Evolutionary conservation across 139 green algal species (phyloP).

Genomic region (Micractinium conductrix): DNA sequence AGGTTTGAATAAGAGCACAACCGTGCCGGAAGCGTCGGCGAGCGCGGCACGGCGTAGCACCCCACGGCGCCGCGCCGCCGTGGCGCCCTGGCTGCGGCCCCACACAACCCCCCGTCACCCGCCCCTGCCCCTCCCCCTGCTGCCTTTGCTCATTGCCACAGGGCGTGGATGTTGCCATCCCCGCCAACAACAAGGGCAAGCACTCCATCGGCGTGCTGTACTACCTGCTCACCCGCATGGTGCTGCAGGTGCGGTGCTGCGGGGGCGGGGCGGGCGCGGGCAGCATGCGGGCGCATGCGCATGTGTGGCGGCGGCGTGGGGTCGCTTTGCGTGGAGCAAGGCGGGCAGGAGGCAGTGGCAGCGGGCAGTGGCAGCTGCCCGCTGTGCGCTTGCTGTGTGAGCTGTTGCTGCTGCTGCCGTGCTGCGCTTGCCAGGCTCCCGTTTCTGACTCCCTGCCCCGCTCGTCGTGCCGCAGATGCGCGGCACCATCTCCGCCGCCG

Average conservation of each 20-base stretch:
- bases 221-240: constrained; percentile 97
- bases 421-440: neutral
- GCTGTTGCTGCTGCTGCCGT: no score
- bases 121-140: neutral
- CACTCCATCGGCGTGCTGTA: constrained; percentile 97
- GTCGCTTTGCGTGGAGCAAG: no score
- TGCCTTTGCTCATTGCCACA: constrained; percentile 47
- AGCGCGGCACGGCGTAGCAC: neutral
- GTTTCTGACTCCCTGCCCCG: no score
- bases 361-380: no score
- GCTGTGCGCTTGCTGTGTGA: no score
- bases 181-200: constrained; percentile 99
- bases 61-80: neutral
- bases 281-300: no score
- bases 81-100: neutral
- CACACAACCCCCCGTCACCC: neutral
- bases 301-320: no score
- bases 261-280: no score
- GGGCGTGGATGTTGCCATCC: constrained; percentile 98
- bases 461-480: constrained; percentile 87
- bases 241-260: constrained; percentile 64
- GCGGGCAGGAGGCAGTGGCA: no score
- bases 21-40: no score
- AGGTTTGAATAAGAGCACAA: neutral
- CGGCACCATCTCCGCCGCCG: constrained; percentile 75